phyloP scores from a whole-genome alignment of 768 basidiomycete species.

The Macrolepiota albuminosa region DNA sequence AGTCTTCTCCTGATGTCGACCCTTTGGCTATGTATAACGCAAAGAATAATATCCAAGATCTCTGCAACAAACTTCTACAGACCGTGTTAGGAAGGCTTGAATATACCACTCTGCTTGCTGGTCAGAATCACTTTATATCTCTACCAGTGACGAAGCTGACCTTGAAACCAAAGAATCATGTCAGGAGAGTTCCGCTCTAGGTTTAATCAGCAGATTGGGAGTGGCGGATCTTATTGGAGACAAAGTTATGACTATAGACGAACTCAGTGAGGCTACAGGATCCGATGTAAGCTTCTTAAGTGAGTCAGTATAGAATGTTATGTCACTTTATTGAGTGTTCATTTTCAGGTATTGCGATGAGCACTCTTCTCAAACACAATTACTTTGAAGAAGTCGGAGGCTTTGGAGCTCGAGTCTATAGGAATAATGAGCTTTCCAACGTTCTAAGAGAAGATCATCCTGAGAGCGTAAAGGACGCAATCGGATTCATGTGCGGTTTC shows the following conservation, averaged over 20 bases:
- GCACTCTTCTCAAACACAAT: not conserved
- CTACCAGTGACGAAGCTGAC: not conserved
- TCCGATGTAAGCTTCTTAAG: not conserved
- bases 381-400: not conserved
- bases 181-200: not conserved
- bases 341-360: not conserved
- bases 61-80: not conserved
- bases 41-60: not conserved
- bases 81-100: not conserved
- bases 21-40: not conserved
- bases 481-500: not conserved
- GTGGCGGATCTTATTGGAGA: not conserved
- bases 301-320: not conserved
- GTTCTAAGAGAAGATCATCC: not conserved
- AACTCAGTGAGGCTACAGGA: not conserved
- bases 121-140: not conserved
- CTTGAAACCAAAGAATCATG: not conserved
- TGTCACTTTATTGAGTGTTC: not conserved
- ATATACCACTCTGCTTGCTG: not conserved
- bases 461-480: not conserved
- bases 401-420: not conserved
- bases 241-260: not conserved
- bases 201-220: not conserved
- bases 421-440: not conserved
- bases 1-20: not conserved